Base-by-base conservation (phyloP, 805 yeast genomes). In the Kodamaea hsintzibuensis region DNA sequence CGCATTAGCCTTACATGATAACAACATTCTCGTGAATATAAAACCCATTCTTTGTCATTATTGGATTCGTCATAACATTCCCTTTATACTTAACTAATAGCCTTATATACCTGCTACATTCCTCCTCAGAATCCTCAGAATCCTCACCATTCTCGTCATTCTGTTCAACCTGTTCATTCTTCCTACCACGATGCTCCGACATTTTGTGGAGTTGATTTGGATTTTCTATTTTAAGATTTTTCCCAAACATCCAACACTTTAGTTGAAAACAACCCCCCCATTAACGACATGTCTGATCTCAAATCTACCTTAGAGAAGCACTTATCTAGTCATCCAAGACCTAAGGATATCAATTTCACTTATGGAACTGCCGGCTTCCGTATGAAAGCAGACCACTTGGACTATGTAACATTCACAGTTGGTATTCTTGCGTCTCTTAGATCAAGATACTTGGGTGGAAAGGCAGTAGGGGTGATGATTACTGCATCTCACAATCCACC, bases 301-400 rank as follows among this genome's bases (percentile, higher is more conserved):
- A 40, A 51, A 47, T 8, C 27, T 13, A 47, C 43, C 7, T 47
- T 56, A 30, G 45, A 39, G 25, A 22, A 14, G 13, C 30, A 14
- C 39, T 25, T 40, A 18, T 18, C 53, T 17, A 66, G 60, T 39
- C 78, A 80, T 57, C 78, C 78, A 27, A 82, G 81, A 53, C 83
- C 86, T 2, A 65, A 60, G 17, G 58, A 57, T 40, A 52, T 65
- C 42, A 55, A 50, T 10, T 86, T 83, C 64, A 71, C 82, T 14
- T 95, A 95, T 64, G 99, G 99, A n/a, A 95, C 99, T 0, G 99
- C 99, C 1, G 99, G 99, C 7, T 95, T 95, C 73, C 82, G 99
- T 55, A 85, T 86, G 73, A 74, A 82, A 47, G 92, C 96, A 1
- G 66, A 71, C 17, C 70, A 78, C 14, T 73, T 93, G 59, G 96